Conservation (phyloP, 106 monocot species). For the Triglochin maritima region DNA sequence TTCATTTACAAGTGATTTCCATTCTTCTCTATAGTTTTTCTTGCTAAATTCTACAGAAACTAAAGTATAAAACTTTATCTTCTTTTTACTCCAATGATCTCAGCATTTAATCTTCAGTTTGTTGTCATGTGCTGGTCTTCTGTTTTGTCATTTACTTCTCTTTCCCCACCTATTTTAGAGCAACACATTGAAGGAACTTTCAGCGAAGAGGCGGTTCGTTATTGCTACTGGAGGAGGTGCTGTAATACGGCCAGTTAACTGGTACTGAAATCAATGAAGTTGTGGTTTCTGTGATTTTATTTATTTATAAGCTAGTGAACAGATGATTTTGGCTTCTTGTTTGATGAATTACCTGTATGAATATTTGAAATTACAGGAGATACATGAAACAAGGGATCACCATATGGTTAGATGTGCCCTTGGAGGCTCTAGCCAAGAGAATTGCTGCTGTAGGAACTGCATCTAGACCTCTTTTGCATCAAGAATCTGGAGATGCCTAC, state of each 20-base stretch:
- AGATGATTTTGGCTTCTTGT: too few relatives aligned
- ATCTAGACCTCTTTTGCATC: slow-evolving; percentile 86
- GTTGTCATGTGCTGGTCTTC: too few relatives aligned
- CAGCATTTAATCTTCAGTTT: background rate
- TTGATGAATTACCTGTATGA: too few relatives aligned
- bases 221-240: slow-evolving; percentile 91
- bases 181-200: slow-evolving; percentile 52
- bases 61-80: too few relatives aligned
- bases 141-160: too few relatives aligned
- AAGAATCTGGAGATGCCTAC: slow-evolving; percentile 84
- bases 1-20: too few relatives aligned
- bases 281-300: too few relatives aligned
- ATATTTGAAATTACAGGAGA: slow-evolving; percentile 36
- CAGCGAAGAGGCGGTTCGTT: slow-evolving; percentile 55
- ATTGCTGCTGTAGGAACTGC: slow-evolving; percentile 91
- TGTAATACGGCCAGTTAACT: slow-evolving; percentile 79
- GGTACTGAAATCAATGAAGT: slow-evolving; percentile 23
- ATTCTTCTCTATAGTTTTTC: too few relatives aligned
- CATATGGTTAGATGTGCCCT: slow-evolving; percentile 94
- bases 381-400: slow-evolving; percentile 87
- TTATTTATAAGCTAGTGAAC: too few relatives aligned
- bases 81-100: too few relatives aligned
- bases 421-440: slow-evolving; percentile 92
- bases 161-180: slow-evolving; percentile 20
- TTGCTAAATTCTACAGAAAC: too few relatives aligned